A percentile compares a stretch with the other conserved stretches of the same genome.
Conservation (phyloP, 202 grass and related monocot species). For the Dendrocalamus latiflorus region DNA sequence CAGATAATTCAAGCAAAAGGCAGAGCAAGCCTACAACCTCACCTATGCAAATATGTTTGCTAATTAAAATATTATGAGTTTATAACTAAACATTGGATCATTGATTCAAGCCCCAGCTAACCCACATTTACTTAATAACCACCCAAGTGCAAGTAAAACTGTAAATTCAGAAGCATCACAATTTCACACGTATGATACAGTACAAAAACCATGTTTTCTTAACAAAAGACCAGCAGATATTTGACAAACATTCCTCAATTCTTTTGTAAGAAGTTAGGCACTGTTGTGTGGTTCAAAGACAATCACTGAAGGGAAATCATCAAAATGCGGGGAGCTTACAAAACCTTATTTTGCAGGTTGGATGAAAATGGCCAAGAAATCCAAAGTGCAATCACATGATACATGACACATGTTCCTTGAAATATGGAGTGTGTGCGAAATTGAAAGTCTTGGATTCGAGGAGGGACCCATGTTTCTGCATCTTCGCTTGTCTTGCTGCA, state of each 20-base stretch:
- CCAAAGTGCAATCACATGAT: not conserved
- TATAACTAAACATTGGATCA: not conserved
- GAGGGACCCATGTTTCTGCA: not conserved
- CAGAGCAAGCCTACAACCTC: not conserved
- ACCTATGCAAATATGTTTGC: not conserved
- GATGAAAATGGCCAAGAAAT: not conserved
- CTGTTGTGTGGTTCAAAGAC: not conserved
- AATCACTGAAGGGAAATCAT: not conserved
- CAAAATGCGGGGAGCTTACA: not conserved
- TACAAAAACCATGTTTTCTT: no score
- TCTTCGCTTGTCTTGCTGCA: not conserved
- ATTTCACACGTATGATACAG: not conserved
- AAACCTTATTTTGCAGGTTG: not conserved
- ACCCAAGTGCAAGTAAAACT: not conserved
- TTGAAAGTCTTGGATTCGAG: not conserved
- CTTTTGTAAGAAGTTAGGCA: not conserved
- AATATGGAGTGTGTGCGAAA: not conserved
- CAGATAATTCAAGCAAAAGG: not conserved
- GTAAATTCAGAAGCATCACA: not conserved
- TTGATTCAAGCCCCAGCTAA: not conserved
- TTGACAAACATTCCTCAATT: not conserved
- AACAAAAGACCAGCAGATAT: no score
- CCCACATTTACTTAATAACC: not conserved
- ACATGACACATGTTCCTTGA: not conserved
- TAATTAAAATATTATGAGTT: no score